These are phyloP conservation scores for Eucalyptus sideroxylon DNA, from an alignment of 345 rosid genomes.

Conservation along the genomic window DNA sequence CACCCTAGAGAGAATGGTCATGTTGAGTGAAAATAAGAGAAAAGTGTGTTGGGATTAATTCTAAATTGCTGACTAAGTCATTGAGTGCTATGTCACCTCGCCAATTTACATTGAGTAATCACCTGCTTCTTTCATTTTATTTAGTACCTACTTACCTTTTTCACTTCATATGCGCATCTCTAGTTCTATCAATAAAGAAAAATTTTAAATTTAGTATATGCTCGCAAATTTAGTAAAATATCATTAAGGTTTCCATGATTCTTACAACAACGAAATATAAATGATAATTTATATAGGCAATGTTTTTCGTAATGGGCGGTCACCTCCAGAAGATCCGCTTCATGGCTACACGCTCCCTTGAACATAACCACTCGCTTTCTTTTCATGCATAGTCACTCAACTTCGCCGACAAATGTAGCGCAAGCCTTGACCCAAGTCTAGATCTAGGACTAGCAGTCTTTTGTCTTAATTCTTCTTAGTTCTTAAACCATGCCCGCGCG, in stretches of 20 bases:
- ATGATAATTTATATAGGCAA: neutral
- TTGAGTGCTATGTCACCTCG: neutral
- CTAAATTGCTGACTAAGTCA: neutral
- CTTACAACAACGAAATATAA: neutral
- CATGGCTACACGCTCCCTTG: neutral
- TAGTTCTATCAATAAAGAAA: neutral
- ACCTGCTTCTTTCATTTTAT: neutral
- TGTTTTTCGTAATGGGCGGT: neutral
- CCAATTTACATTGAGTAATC: neutral
- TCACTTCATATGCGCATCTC: fast-evolving
- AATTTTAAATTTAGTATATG: neutral
- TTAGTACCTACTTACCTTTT: neutral
- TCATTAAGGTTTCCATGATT: neutral
- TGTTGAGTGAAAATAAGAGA: neutral
- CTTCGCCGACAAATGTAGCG: neutral
- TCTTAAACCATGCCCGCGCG: neutral
- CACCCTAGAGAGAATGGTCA: neutral
- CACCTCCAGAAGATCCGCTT: neutral
- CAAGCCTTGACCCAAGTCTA: neutral
- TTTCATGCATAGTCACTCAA: neutral
- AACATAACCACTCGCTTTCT: neutral
- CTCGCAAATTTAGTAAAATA: neutral
- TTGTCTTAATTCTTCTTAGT: neutral
- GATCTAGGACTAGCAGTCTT: neutral
- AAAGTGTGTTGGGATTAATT: fast-evolving